Percentiles rank a stretch among this genome's conserved stretches.
Evolutionary conservation across 148 eudicot species (phyloP).

Genomic region (Mesembryanthemum crystallinum): DNA sequence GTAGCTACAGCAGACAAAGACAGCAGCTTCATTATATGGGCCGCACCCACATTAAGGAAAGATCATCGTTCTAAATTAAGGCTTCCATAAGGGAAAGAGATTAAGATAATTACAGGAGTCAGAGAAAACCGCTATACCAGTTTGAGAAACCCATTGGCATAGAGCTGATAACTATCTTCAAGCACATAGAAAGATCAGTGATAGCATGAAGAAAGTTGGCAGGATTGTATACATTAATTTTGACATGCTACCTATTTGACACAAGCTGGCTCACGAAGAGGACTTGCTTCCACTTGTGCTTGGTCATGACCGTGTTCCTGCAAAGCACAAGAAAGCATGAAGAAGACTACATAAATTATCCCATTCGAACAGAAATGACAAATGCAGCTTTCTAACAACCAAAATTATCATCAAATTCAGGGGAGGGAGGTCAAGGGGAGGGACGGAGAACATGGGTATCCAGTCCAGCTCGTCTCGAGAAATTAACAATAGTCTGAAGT

Average conservation of each 20-base stretch:
- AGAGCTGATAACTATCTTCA: not conserved
- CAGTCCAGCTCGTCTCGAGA: not conserved
- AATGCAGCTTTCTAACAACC: not conserved
- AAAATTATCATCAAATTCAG: not conserved
- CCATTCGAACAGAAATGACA: not conserved
- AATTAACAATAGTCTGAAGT: not conserved
- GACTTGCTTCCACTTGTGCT: slow-evolving; percentile 21
- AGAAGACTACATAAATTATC: not conserved
- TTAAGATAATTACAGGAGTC: no score
- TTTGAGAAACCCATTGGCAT: not conserved
- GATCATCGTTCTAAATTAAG: not conserved
- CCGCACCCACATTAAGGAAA: not conserved
- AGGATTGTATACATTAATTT: not conserved
- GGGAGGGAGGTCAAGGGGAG: not conserved
- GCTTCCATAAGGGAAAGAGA: not conserved
- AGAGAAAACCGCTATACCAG: not conserved
- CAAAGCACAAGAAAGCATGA: not conserved
- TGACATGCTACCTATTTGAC: slow-evolving; percentile 23
- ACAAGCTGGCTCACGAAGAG: slow-evolving; percentile 30
- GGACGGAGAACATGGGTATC: not conserved
- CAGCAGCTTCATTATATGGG: not conserved
- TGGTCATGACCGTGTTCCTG: slow-evolving; percentile 35
- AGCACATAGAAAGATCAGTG: not conserved
- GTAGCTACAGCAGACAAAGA: not conserved
- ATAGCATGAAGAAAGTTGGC: not conserved